Conservation (phyloP, 768 basidiomycete genomes). For the Lactifluus echinatus region DNA sequence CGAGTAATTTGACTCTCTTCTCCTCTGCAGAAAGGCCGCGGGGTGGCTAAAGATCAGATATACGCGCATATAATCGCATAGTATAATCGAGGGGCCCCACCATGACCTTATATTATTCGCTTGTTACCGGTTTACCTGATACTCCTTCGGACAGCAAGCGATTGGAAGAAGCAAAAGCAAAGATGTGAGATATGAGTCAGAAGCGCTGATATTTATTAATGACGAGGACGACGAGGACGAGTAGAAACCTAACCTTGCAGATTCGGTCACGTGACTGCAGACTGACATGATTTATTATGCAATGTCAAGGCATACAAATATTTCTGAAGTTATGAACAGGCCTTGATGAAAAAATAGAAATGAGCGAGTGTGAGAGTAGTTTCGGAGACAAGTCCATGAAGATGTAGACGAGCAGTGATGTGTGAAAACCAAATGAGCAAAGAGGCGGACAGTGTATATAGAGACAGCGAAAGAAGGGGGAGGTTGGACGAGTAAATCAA, state of each 20-base stretch:
- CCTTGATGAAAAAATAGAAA: neutral
- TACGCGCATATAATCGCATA: neutral
- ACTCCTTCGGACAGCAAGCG: too few relatives aligned
- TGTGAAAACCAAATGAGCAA: constrained; percentile 22
- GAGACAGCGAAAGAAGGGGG: neutral
- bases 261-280: constrained; percentile 1
- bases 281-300: constrained; percentile 4
- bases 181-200: too few relatives aligned
- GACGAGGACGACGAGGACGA: neutral
- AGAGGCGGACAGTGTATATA: neutral
- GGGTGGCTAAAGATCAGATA: constrained; percentile 9
- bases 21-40: constrained; percentile 79
- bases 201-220: neutral
- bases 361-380: constrained; percentile 8
- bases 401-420: constrained; percentile 8
- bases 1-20: constrained; percentile 79
- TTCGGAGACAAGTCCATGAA: constrained; percentile 7
- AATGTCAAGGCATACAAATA: constrained; percentile 14
- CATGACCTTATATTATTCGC: neutral
- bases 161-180: too few relatives aligned
- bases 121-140: neutral
- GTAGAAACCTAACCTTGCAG: too few relatives aligned
- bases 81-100: neutral
- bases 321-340: neutral
- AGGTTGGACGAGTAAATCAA: neutral